Percentiles rank a stretch among this genome's conserved stretches.
These are phyloP conservation scores for Phytophthora constricta DNA, from an alignment of 352 stramenopile genomes.

Conservation along the genomic window DNA sequence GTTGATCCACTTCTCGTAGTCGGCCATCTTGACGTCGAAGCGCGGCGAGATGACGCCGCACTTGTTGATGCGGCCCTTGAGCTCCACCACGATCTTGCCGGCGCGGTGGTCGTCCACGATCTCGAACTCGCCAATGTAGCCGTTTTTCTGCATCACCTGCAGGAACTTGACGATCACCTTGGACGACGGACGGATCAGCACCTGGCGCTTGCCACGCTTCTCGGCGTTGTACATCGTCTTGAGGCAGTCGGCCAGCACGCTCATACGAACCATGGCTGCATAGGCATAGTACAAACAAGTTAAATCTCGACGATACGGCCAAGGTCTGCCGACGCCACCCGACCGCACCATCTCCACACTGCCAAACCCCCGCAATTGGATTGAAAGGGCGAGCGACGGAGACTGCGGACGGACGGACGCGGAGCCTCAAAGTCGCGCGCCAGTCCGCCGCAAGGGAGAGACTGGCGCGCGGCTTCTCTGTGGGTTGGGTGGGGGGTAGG, in stretches of 20 bases:
- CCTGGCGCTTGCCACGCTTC: conserved; percentile 99
- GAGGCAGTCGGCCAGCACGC: conserved; percentile 99
- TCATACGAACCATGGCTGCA: conserved; percentile 99
- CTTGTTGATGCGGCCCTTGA: conserved; percentile 99
- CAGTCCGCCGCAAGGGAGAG: conserved; percentile 25
- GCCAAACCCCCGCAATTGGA: not conserved
- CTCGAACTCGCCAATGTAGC: conserved; percentile 99
- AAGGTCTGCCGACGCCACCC: conserved; percentile 58
- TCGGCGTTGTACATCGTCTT: conserved; percentile 99
- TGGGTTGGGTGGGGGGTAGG: not conserved
- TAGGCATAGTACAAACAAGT: conserved; percentile 23
- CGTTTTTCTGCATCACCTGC: conserved; percentile 99
- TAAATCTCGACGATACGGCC: conserved; percentile 64
- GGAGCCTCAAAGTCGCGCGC: conserved; percentile 74
- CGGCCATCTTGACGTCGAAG: conserved; percentile 97
- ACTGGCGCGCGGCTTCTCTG: conserved; percentile 40
- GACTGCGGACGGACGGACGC: conserved; percentile 9
- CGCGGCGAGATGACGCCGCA: conserved; percentile 99
- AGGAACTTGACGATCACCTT: conserved; percentile 99
- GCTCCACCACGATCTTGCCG: conserved; percentile 99
- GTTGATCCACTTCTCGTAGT: conserved; percentile 99
- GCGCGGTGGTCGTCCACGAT: conserved; percentile 99
- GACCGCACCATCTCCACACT: conserved; percentile 30
- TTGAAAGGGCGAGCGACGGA: conserved; percentile 18
- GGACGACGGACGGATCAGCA: conserved; percentile 98